Evolutionary conservation across 208 protist genomes (phyloP).

Genomic region (Phytomonas francai): DNA sequence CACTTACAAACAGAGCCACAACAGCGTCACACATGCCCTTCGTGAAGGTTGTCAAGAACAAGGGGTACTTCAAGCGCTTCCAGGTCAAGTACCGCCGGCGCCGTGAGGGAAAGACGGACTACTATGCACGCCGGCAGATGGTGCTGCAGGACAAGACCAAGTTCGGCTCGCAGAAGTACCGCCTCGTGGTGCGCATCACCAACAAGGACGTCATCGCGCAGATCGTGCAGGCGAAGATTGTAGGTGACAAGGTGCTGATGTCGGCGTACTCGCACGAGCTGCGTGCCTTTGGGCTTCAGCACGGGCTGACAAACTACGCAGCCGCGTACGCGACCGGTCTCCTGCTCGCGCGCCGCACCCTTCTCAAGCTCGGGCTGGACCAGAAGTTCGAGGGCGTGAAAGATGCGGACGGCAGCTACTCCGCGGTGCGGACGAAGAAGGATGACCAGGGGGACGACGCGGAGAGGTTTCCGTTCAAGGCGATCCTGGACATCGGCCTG

Average conservation of each 20-base stretch:
- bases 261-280: constrained; percentile 98
- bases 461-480: constrained; percentile 93
- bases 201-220: constrained; percentile 97
- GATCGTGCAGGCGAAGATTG: constrained; percentile 95
- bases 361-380: constrained; percentile 93
- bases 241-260: constrained; percentile 91
- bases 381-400: constrained; percentile 91
- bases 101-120: constrained; percentile 99
- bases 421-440: constrained; percentile 60
- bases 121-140: constrained; percentile 93
- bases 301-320: constrained; percentile 98
- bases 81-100: constrained; percentile 96
- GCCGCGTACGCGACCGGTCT: constrained; percentile 96
- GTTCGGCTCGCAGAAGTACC: constrained; percentile 98
- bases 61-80: constrained; percentile 98
- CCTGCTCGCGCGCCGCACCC: constrained; percentile 94
- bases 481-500: constrained; percentile 97
- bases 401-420: constrained; percentile 85
- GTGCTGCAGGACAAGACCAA: constrained; percentile 99
- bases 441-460: constrained; percentile 85
- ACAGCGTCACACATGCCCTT: constrained; percentile 91
- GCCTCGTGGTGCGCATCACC: constrained; percentile 96
- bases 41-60: constrained; percentile 89
- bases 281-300: constrained; percentile 91
- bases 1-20: no score